Percentiles rank a stretch among this genome's conserved stretches.
phyloP scores from a whole-genome alignment of 345 rosid species.

The sweet orange (Citrus sinensis) region DNA sequence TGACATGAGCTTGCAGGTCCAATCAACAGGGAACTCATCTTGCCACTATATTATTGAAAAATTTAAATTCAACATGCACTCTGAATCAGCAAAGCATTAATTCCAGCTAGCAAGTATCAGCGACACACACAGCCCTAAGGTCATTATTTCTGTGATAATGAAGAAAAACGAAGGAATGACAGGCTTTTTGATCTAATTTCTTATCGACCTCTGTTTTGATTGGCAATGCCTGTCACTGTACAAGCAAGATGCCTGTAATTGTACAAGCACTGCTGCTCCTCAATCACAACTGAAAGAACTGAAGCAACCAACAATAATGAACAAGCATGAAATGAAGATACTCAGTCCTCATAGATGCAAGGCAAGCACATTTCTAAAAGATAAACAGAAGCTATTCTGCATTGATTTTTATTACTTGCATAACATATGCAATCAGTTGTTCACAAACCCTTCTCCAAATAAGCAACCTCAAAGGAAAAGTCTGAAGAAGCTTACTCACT shows the following conservation, averaged over 20 bases:
- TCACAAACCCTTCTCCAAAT: background rate
- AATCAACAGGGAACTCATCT: background rate
- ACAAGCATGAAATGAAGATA: background rate
- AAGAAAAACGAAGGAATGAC: background rate
- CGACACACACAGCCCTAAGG: background rate
- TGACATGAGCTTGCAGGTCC: background rate
- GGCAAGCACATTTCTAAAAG: background rate
- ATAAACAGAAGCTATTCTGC: background rate
- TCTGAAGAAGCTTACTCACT: constrained; percentile 54
- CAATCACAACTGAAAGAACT: background rate
- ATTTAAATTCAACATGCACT: background rate
- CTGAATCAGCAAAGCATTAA: background rate
- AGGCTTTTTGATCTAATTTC: background rate
- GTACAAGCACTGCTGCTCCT: background rate
- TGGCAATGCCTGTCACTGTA: background rate
- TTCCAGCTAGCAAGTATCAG: background rate
- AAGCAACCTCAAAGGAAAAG: background rate
- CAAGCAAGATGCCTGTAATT: background rate
- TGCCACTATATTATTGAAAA: background rate
- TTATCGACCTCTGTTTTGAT: background rate
- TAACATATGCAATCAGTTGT: background rate
- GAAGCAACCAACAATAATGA: background rate
- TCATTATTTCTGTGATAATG: background rate
- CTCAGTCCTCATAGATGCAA: background rate
- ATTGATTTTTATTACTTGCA: background rate